These are phyloP conservation scores for Hamigera avellanea DNA, from an alignment of 495 filamentous ascomycete species.

Conservation along the genomic window DNA sequence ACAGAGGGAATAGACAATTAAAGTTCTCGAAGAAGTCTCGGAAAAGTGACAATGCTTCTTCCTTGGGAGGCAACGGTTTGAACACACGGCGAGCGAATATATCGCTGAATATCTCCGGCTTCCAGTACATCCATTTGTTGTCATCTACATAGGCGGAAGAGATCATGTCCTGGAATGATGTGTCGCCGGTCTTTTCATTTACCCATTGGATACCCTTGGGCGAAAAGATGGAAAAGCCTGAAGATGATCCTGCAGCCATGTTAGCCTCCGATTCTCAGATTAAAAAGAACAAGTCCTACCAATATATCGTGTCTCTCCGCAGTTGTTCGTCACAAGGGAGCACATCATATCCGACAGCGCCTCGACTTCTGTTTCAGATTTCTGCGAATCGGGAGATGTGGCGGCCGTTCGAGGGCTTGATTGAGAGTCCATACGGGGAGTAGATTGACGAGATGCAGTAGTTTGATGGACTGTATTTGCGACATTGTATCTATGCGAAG, in stretches of 20 bases:
- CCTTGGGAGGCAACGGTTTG: conserved; percentile 67
- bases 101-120: conserved; percentile 86
- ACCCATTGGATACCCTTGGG: conserved; percentile 98
- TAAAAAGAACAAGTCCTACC: conserved; percentile 43
- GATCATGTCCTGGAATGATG: conserved; percentile 93
- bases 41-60: conserved; percentile 68
- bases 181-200: conserved; percentile 93
- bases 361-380: conserved; percentile 66
- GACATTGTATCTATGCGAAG: conserved; percentile 15
- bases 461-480: conserved; percentile 14
- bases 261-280: conserved; percentile 9
- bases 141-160: conserved; percentile 70
- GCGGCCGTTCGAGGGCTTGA: conserved; percentile 48
- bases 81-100: conserved; percentile 84
- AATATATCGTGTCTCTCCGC: conserved; percentile 91
- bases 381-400: conserved; percentile 46
- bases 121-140: conserved; percentile 93
- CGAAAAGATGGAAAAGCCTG: conserved; percentile 96
- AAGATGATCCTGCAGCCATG: conserved; percentile 64
- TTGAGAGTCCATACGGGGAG: conserved; percentile 37
- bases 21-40: conserved; percentile 97
- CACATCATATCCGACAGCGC: conserved; percentile 98
- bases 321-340: conserved; percentile 93
- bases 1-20: conserved; percentile 96
- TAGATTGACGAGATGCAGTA: conserved; percentile 29